phyloP scores from a whole-genome alignment of 129 eudicot species.

The Smallanthus sonchifolius region DNA sequence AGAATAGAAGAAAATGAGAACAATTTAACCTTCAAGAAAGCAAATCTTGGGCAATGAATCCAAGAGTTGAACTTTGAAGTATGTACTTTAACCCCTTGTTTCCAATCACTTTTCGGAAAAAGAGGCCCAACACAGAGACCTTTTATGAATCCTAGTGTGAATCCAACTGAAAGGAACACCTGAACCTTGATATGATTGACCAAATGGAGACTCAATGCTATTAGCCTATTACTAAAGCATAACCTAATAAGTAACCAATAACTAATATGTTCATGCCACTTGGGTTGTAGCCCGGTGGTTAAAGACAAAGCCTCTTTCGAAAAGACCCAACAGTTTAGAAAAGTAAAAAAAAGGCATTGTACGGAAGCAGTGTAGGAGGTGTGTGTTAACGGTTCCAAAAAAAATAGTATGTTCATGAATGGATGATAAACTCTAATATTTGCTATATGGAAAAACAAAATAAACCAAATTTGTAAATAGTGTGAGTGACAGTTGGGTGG shows the following conservation, averaged over 20 bases:
- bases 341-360: too few relatives aligned
- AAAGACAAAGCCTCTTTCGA: too few relatives aligned
- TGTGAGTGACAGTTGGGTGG: neutral
- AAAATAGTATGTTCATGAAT: neutral
- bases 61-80: neutral
- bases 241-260: neutral
- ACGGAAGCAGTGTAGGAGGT: too few relatives aligned
- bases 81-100: neutral
- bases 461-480: conserved; percentile 16
- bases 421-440: neutral
- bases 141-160: neutral
- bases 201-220: neutral
- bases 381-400: too few relatives aligned
- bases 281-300: too few relatives aligned
- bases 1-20: neutral
- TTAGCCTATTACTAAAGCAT: neutral
- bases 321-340: too few relatives aligned
- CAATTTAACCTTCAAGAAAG: neutral
- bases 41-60: neutral
- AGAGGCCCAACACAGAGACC: neutral
- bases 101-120: neutral
- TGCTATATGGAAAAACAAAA: neutral
- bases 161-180: neutral
- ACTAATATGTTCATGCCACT: too few relatives aligned
- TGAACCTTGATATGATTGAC: neutral